Percentiles rank a stretch among this genome's conserved stretches.
Evolutionary conservation across 2,329 filamentous ascomycete species (phyloP).

Genomic region (Pezicula neosporulosa): DNA sequence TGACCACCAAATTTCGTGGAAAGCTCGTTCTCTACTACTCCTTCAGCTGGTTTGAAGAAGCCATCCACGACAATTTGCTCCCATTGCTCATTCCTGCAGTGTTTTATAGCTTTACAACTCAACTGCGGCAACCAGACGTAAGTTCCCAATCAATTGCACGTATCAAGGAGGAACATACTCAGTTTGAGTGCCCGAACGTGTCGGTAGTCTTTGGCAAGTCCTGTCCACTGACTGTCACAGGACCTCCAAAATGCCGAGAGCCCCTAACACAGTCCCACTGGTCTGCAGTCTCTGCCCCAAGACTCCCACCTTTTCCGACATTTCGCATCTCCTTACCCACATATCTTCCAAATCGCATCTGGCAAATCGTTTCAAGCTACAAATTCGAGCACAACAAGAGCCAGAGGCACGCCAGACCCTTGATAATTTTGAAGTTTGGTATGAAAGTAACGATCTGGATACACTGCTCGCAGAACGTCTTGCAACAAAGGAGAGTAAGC

Average conservation of each 20-base stretch:
- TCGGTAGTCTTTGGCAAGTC: background rate
- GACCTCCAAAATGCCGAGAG: slow-evolving; percentile 17
- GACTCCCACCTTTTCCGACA: slow-evolving; percentile 78
- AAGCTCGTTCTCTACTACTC: background rate
- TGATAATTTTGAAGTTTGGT: slow-evolving; percentile 75
- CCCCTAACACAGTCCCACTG: slow-evolving; percentile 53
- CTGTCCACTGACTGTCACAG: background rate
- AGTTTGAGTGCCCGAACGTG: background rate
- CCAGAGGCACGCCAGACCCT: slow-evolving; percentile 59
- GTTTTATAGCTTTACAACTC: background rate
- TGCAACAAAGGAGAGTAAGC: slow-evolving; percentile 70
- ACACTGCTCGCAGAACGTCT: slow-evolving; percentile 74
- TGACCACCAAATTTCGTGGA: background rate
- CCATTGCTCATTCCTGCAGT: slow-evolving; percentile 22
- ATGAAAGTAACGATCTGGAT: slow-evolving; percentile 66
- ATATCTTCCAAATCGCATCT: slow-evolving; percentile 91
- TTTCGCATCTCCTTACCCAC: slow-evolving; percentile 89
- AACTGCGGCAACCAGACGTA: background rate
- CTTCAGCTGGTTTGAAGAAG: slow-evolving; percentile 10
- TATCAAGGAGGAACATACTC: background rate
- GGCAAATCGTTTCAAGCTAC: slow-evolving; percentile 76
- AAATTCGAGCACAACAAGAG: slow-evolving; percentile 68
- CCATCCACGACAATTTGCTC: slow-evolving; percentile 14
- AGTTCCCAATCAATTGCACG: background rate
- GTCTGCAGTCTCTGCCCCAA: slow-evolving; percentile 82